A percentile compares a stretch with the other conserved stretches of the same genome.
These are phyloP conservation scores for Berberis vulgaris DNA, from an alignment of 164 flowering plant species.

Conservation along the genomic window DNA sequence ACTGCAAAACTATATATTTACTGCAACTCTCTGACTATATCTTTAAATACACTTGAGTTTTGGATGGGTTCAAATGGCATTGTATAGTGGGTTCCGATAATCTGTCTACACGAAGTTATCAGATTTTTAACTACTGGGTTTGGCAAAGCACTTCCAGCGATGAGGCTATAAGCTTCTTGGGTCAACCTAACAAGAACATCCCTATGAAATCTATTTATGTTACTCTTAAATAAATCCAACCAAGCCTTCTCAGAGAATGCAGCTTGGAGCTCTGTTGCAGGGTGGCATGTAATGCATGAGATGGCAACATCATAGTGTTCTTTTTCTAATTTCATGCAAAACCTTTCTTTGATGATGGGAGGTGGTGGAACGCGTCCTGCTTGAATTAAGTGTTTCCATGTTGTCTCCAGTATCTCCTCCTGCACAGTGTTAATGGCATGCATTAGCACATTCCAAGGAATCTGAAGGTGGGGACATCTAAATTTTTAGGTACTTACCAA, in stretches of 20 bases:
- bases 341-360: slow-evolving; percentile 56
- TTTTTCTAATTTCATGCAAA: slow-evolving; percentile 48
- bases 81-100: slow-evolving; percentile 4
- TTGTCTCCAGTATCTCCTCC: slow-evolving; percentile 55
- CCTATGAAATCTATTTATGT: slow-evolving; percentile 29
- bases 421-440: slow-evolving; percentile 16
- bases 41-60: too few relatives aligned
- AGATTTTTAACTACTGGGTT: slow-evolving; percentile 33
- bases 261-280: slow-evolving; percentile 5
- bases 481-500: too few relatives aligned
- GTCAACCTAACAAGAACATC: slow-evolving; percentile 33
- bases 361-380: slow-evolving; percentile 40
- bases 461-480: too few relatives aligned
- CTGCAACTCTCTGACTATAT: too few relatives aligned
- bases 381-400: slow-evolving; percentile 58
- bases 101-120: slow-evolving; percentile 37
- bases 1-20: too few relatives aligned
- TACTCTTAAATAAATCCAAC: slow-evolving; percentile 42
- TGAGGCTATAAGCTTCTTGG: slow-evolving; percentile 21
- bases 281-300: slow-evolving; percentile 27
- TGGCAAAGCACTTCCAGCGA: slow-evolving; percentile 20
- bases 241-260: slow-evolving; percentile 49
- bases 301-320: slow-evolving; percentile 43
- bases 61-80: too few relatives aligned
- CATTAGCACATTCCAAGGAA: slow-evolving; percentile 2